Evolutionary conservation across 768 basidiomycete genomes (phyloP).

Genomic region (Boletus bicolor): DNA sequence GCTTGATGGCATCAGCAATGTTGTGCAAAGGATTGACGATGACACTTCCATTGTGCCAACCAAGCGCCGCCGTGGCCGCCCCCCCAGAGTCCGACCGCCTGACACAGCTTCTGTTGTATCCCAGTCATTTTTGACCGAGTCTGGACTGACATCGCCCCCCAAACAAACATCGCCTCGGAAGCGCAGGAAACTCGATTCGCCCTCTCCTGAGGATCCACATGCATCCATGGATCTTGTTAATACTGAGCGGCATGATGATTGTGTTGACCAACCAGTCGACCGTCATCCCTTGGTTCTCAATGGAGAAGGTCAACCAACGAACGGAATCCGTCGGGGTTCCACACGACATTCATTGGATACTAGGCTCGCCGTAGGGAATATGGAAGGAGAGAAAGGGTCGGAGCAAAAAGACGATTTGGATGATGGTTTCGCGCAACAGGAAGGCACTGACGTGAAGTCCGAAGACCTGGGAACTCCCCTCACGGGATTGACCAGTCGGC

Average conservation of each 20-base stretch:
- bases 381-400: not conserved
- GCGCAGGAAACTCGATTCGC: conserved; percentile 42
- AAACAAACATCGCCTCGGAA: conserved; percentile 37
- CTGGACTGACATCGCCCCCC: conserved; percentile 12
- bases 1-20: conserved; percentile 3
- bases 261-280: conserved; percentile 4
- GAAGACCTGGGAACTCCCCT: conserved; percentile 54
- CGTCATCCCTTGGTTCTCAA: conserved; percentile 7
- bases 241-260: conserved; percentile 2
- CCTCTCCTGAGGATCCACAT: conserved; percentile 25
- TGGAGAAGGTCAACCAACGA: conserved; percentile 15
- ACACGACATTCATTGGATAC: not conserved
- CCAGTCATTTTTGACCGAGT: conserved; percentile 4
- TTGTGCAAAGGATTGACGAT: conserved; percentile 5
- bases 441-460: conserved; percentile 40
- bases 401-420: not conserved
- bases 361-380: not conserved
- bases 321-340: conserved; percentile 12
- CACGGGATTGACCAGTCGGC: conserved; percentile 46
- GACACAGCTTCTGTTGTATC: not conserved
- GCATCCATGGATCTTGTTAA: conserved; percentile 4
- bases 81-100: conserved; percentile 24
- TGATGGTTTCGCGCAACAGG: conserved; percentile 4
- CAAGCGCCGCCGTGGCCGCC: conserved; percentile 37
- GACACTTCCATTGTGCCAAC: not conserved